Evolutionary conservation across 2,329 filamentous ascomycete genomes (phyloP), one percentile per base, ranked within the genome.

Genomic region (Pseudogymnoascus sp.): DNA sequence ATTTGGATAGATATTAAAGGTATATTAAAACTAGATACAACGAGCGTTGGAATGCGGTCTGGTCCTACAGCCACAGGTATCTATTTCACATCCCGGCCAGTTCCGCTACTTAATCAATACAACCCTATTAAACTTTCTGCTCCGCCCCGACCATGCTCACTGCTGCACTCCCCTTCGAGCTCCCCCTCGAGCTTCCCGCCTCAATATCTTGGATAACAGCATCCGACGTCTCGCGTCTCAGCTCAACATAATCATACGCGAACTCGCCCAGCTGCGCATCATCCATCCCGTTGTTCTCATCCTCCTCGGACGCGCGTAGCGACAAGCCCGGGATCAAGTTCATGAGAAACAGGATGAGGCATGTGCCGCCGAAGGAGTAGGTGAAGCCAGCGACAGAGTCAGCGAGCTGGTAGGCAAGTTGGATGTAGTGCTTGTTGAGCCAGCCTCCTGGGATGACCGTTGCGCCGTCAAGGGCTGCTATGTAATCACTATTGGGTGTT

Each of bases 251-350:
- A 74, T 96, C 92, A 74, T 96, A 96, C n/a, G 90, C 92, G 73
- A 94, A 96, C 77, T 96, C 92, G 73, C 92, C 92, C 70, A 96
- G 90, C 75, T 96, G 91, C 25, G 89, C 87, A 69, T 96, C 92
- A 70, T 96, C 91, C 64, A 95, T 92, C 67, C 91, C 91, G 42
- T 91, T 78, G 60, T 92, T 86, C 74, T 96, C 91, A 37, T 90
- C 88, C 65, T 94, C 88, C 68, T 90, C 87, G 12, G 78, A 81
- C 0, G 86, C 87, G 59, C 91, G 88, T 48, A 96, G 84, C 62
- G 83, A 84, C 39, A 95, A 79, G 10, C 87, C 87, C 0, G 91
- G 89, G 27, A 94, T 80, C 66, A 91, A 80, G 73, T 92, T 92
- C 77, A 93, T 86, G 66, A 92, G 68, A 73, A 91, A 89, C 8